Percentiles rank a stretch among this genome's conserved stretches.
Conservation (phyloP, 257 asterid genomes). For the Solanum gandarillasii region DNA sequence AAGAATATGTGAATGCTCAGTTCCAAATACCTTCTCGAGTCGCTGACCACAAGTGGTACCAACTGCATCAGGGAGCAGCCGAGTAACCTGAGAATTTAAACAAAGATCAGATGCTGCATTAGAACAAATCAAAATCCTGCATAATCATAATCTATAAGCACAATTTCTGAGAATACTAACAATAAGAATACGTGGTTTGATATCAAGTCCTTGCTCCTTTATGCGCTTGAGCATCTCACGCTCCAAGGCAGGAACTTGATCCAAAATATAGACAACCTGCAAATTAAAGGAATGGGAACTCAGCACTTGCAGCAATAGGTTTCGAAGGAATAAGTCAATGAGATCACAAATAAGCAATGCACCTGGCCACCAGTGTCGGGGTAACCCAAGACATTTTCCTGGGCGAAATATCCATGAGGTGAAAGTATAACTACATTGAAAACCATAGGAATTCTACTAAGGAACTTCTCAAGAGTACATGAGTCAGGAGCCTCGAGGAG, state of each 20-base stretch:
- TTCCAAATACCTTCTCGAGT: constrained; percentile 78
- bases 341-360: neutral
- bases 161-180: constrained; percentile 20
- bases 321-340: neutral
- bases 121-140: neutral
- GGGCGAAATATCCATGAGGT: constrained; percentile 98
- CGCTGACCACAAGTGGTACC: constrained; percentile 95
- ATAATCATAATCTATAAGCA: neutral
- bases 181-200: constrained; percentile 80
- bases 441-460: constrained; percentile 85
- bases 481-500: constrained; percentile 96
- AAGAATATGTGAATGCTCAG: constrained; percentile 87
- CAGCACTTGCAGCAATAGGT: neutral
- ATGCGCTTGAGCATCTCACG: constrained; percentile 86
- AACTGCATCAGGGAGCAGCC: constrained; percentile 91
- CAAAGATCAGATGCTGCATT: neutral
- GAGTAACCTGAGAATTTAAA: constrained; percentile 51
- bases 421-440: constrained; percentile 95
- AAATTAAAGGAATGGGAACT: neutral
- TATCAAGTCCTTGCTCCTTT: constrained; percentile 95
- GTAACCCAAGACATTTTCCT: constrained; percentile 91
- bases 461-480: constrained; percentile 77
- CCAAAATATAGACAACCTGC: constrained; percentile 95
- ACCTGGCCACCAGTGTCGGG: constrained; percentile 99
- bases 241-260: constrained; percentile 98